phyloP scores from a whole-genome alignment of 2,329 filamentous ascomycete species.

The Clarireedia monteithiana region DNA sequence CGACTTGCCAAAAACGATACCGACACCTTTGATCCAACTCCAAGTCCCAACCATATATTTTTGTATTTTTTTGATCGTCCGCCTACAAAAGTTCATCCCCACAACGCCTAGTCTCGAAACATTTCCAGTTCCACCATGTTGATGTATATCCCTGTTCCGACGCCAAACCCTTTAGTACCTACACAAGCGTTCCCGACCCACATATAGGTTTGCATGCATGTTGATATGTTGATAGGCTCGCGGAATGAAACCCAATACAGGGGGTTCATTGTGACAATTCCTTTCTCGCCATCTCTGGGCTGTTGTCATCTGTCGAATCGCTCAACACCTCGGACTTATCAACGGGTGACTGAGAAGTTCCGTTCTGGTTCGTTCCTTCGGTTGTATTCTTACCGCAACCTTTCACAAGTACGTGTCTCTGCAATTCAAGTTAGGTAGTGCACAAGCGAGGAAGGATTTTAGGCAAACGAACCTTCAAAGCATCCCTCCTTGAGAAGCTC shows the following conservation, averaged over 20 bases:
- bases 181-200: background rate
- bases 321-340: constrained; percentile 27
- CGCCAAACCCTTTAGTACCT: background rate
- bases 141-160: background rate
- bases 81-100: background rate
- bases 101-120: constrained; percentile 1
- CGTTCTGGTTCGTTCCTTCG: constrained; percentile 16
- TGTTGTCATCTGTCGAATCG: constrained; percentile 24
- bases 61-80: background rate
- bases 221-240: background rate
- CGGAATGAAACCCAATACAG: background rate
- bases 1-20: background rate
- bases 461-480: constrained; percentile 69
- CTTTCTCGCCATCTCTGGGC: constrained; percentile 23
- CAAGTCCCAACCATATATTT: background rate
- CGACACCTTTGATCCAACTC: background rate
- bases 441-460: constrained; percentile 10
- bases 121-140: background rate
- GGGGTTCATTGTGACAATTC: constrained; percentile 13
- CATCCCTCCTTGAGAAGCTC: constrained; percentile 94
- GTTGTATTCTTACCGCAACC: constrained; percentile 47
- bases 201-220: background rate
- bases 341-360: constrained; percentile 23
- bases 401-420: constrained; percentile 62
- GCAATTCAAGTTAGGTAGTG: constrained; percentile 25